phyloP scores from a whole-genome alignment of 2,329 filamentous ascomycete species.

The Trichoderma sp. region DNA sequence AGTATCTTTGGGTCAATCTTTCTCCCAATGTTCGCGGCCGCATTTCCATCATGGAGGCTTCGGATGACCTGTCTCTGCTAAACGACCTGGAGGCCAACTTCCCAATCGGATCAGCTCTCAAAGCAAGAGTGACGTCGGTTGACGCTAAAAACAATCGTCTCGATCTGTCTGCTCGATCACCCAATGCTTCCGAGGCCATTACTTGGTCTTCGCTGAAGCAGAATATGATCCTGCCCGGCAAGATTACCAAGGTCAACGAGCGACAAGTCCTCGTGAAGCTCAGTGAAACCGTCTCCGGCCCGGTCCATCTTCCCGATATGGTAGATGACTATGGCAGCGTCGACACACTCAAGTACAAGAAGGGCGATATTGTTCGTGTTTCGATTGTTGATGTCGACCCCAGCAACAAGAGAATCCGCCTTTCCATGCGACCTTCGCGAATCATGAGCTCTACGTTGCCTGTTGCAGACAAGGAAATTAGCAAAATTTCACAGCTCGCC shows the following conservation, averaged over 20 bases:
- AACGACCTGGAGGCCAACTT: conserved; percentile 76
- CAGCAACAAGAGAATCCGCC: conserved; percentile 76
- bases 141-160: conserved; percentile 71
- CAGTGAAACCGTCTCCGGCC: conserved; percentile 73
- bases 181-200: conserved; percentile 47
- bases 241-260: conserved; percentile 82
- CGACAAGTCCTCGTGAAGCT: conserved; percentile 82
- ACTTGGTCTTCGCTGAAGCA: conserved; percentile 69
- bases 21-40: conserved; percentile 85
- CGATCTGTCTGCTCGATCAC: conserved; percentile 77
- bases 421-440: conserved; percentile 83
- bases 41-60: conserved; percentile 77
- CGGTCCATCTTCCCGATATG: conserved; percentile 78
- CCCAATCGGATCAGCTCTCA: conserved; percentile 84
- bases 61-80: conserved; percentile 78
- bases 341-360: conserved; percentile 70
- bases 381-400: conserved; percentile 77
- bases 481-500: conserved; percentile 65
- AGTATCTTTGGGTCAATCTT: conserved; percentile 85
- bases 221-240: conserved; percentile 78
- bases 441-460: conserved; percentile 81
- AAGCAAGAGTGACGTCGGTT: conserved; percentile 72
- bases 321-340: conserved; percentile 82
- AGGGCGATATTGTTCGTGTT: conserved; percentile 85
- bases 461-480: conserved; percentile 78